A percentile compares a stretch with the other conserved stretches of the same genome.
These are phyloP conservation scores for Xylariaceae sp. DNA, from an alignment of 2,329 filamentous ascomycete species.

Conservation along the genomic window DNA sequence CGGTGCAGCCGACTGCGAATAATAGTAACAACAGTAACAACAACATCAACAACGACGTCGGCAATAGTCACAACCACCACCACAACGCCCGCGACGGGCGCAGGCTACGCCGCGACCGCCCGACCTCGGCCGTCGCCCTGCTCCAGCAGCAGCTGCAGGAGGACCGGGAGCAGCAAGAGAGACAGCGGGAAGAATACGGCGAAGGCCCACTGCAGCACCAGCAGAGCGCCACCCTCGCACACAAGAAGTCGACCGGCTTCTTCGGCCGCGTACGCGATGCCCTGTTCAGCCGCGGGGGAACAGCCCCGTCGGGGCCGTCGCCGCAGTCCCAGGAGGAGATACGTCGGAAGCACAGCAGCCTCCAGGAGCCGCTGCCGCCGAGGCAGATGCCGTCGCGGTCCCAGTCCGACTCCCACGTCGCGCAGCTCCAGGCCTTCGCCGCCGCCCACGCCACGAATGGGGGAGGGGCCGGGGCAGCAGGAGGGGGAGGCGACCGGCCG, in stretches of 20 bases:
- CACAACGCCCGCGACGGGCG: conserved; percentile 3
- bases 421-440: conserved; percentile 12
- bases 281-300: conserved; percentile 12
- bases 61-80: background rate
- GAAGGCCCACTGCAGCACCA: conserved; percentile 2
- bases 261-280: conserved; percentile 24
- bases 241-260: conserved; percentile 23
- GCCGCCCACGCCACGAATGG: conserved; percentile 3
- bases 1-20: background rate
- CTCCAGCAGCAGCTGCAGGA: conserved; percentile 4
- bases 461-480: background rate
- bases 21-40: no score
- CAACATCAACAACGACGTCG: conserved; percentile 1
- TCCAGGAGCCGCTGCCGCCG: conserved; percentile 19
- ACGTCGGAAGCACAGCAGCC: conserved; percentile 22
- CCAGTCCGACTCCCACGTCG: conserved; percentile 17
- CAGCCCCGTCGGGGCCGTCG: conserved; percentile 3
- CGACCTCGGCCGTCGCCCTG: conserved; percentile 16
- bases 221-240: conserved; percentile 11
- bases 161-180: background rate
- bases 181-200: no score
- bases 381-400: conserved; percentile 14
- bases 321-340: conserved; percentile 12
- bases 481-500: conserved; percentile 21
- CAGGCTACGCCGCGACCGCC: conserved; percentile 12